Evolutionary conservation across 2,329 filamentous ascomycete genomes (phyloP), one percentile per base, ranked within the genome.

Genomic region (Periglandula ipomoeae): DNA sequence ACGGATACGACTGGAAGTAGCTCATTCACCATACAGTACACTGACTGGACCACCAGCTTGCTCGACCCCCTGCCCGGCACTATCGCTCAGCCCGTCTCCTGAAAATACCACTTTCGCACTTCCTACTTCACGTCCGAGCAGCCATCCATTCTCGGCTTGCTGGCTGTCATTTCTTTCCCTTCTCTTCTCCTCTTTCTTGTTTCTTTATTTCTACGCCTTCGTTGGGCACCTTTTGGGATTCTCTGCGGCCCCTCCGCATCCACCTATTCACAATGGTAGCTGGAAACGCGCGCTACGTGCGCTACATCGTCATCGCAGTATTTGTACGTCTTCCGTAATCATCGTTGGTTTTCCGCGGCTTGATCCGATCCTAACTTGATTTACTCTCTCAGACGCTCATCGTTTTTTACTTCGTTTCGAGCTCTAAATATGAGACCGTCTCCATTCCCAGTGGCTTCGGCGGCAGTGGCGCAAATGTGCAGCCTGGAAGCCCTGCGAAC

Each of bases 331-430:
- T 43, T 19, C 27, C n/a, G n/a, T n/a, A n/a, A n/a, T n/a, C n/a
- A n/a, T n/a, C n/a, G n/a, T n/a, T n/a, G n/a, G n/a, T n/a, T n/a
- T n/a, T 17, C 23, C 22, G 38, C n/a, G 15, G 37, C 35, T 15
- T 2, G 30, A 17, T 34, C 27, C 20, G 19, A 34, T 34, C 32
- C 15, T 8, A 42, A 47, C n/a, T 11, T 8, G 17, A 20, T 15
- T 26, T 22, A 9, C 15, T 35, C 10, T 1, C 2, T 15, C 15
- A 82, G 79, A 71, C 81, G 50, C 68, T 94, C 54, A 74, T 82
- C 54, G 73, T 94, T 53, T 78, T 95, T 65, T 93, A 91, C 71
- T 89, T 91, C 69, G 80, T 95, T 62, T 86, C 87, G 49, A 70
- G 72, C 55, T 75, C 74, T 38, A 70, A 65, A 48, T 71, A 76